Evolutionary conservation across 805 yeast species (phyloP).

Genomic region (Cyberlindnera americana): DNA sequence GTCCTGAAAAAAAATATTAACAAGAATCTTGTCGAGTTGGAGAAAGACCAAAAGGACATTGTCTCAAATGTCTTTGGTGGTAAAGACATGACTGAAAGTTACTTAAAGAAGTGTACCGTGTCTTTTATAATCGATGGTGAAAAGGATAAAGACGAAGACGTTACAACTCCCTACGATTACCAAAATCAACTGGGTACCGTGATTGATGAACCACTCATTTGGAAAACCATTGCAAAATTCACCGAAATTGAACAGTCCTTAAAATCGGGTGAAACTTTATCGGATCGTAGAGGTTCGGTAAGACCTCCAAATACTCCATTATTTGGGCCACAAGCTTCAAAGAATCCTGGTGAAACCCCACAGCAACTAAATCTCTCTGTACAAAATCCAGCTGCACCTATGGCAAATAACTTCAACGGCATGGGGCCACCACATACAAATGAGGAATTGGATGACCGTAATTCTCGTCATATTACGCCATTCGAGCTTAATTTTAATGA

Average conservation of each 20-base stretch:
- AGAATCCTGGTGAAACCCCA: slow-evolving; percentile 1
- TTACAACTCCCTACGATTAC: slow-evolving; percentile 14
- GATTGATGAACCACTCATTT: slow-evolving; percentile 16
- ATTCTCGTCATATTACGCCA: slow-evolving; percentile 14
- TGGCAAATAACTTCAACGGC: not conserved
- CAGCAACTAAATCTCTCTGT: not conserved
- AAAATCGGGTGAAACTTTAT: slow-evolving; percentile 7
- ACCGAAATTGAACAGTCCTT: slow-evolving; percentile 9
- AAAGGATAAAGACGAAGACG: slow-evolving; percentile 8
- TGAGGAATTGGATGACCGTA: slow-evolving; percentile 9
- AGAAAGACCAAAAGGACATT: slow-evolving; percentile 28
- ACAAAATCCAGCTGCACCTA: not conserved
- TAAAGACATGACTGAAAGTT: slow-evolving; percentile 28
- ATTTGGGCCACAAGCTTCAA: slow-evolving; percentile 8
- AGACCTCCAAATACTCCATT: slow-evolving; percentile 11
- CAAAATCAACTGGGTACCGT: slow-evolving; percentile 23
- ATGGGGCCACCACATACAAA: slow-evolving; percentile 3
- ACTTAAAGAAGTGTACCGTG: slow-evolving; percentile 28
- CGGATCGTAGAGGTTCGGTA: slow-evolving; percentile 8
- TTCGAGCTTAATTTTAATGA: slow-evolving; percentile 20
- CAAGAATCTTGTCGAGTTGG: slow-evolving; percentile 26
- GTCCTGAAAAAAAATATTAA: slow-evolving; percentile 25
- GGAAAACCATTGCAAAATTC: slow-evolving; percentile 15
- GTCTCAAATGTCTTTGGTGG: slow-evolving; percentile 33
- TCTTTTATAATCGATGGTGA: slow-evolving; percentile 25